Percentiles rank a stretch among this genome's conserved stretches.
Conservation (phyloP, 192 early-diverging fungal species). For the Chytriomyces sp. region DNA sequence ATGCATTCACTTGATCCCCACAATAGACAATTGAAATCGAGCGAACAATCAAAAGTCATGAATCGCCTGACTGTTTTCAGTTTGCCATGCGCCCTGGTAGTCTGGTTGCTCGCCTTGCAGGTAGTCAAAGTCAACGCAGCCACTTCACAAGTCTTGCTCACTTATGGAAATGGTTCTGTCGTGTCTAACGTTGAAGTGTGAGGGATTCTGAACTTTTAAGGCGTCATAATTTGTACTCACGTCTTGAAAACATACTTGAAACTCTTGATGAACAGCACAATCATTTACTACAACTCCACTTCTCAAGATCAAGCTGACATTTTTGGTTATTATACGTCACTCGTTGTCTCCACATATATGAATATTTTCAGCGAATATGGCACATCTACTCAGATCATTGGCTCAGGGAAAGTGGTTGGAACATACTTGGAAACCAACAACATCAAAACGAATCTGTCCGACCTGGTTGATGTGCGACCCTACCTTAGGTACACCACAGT, state of each 20-base stretch:
- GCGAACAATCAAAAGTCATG: too few species aligned
- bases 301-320: background rate
- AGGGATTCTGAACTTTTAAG: background rate
- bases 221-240: too few species aligned
- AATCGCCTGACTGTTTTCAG: too few species aligned
- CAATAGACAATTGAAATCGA: too few species aligned
- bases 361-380: background rate
- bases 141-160: background rate
- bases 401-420: background rate
- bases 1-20: too few species aligned
- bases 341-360: background rate
- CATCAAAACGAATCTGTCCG: constrained; percentile 3
- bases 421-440: background rate
- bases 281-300: background rate
- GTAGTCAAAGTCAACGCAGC: too few species aligned
- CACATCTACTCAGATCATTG: background rate
- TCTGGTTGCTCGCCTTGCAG: too few species aligned
- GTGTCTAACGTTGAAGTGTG: constrained; percentile 8
- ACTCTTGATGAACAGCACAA: too few species aligned
- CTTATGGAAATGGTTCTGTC: background rate
- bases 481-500: background rate
- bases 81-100: too few species aligned
- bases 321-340: background rate
- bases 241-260: too few species aligned
- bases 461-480: background rate